A percentile compares a stretch with the other conserved stretches of the same genome.
These are phyloP conservation scores for Coemansia sp. DNA, from an alignment of 192 early-diverging fungal genomes.

Conservation along the genomic window DNA sequence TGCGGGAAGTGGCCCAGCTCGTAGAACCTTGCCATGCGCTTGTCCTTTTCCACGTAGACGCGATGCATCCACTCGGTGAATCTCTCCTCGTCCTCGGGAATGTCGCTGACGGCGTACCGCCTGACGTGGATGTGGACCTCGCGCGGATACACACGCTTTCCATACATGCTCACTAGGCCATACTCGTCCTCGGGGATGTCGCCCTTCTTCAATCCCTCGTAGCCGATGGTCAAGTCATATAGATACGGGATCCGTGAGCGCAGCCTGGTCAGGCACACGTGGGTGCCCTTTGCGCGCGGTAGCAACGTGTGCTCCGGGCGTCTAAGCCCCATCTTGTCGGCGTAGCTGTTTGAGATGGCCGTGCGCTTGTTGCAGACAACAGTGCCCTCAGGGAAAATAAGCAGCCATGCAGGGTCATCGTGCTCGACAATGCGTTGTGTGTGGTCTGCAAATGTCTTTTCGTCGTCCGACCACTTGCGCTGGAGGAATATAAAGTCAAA, in stretches of 20 bases:
- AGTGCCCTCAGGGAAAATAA: conserved; percentile 97
- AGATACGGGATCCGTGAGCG: conserved; percentile 69
- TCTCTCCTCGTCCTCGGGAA: conserved; percentile 70
- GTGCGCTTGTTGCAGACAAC: conserved; percentile 78
- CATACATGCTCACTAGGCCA: conserved; percentile 74
- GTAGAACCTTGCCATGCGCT: conserved; percentile 79
- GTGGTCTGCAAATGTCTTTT: conserved; percentile 62
- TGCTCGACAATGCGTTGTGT: conserved; percentile 58
- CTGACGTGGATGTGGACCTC: conserved; percentile 84
- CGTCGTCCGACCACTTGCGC: conserved; percentile 82
- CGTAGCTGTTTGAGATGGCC: conserved; percentile 68
- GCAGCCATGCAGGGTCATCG: conserved; percentile 81
- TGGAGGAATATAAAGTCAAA: conserved; percentile 95
- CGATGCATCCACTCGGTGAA: conserved; percentile 78
- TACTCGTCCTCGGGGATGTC: conserved; percentile 86
- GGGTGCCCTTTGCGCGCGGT: conserved; percentile 84
- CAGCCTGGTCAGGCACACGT: conserved; percentile 69
- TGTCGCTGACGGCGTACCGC: conserved; percentile 62
- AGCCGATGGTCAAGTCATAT: conserved; percentile 90
- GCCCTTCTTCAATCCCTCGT: conserved; percentile 70
- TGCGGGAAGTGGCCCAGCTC: conserved; percentile 69
- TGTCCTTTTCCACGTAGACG: conserved; percentile 85
- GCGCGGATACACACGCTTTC: conserved; percentile 70
- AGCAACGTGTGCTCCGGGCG: conserved; percentile 75
- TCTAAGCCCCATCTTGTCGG: conserved; percentile 63